Conservation (phyloP, 2,329 filamentous ascomycete species). For the Cadophora sp. region DNA sequence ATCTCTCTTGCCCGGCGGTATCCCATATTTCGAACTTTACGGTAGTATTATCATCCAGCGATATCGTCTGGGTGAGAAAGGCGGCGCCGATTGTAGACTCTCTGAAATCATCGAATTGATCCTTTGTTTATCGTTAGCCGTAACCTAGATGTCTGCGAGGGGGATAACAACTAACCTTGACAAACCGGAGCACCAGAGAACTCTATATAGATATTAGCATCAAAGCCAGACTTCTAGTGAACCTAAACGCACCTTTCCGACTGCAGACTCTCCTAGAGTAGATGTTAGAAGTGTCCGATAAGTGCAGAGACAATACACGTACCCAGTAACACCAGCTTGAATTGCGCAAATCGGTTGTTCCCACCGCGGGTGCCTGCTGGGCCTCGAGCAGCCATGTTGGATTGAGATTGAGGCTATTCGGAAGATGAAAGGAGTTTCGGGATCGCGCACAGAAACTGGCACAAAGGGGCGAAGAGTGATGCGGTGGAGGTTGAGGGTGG, state of each 20-base stretch:
- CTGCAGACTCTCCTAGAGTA: conserved; percentile 87
- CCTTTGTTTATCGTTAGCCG: conserved; percentile 57
- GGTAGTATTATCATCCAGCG: conserved; percentile 95
- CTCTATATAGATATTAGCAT: conserved; percentile 63
- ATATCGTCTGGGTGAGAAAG: conserved; percentile 98
- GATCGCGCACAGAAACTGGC: neutral
- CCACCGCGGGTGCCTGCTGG: conserved; percentile 65
- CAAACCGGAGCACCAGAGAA: conserved; percentile 96
- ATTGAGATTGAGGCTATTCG: conserved; percentile 28
- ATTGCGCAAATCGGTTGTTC: conserved; percentile 94
- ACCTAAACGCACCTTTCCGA: conserved; percentile 82
- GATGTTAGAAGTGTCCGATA: conserved; percentile 48
- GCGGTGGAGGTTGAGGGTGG: neutral
- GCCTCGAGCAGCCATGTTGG: conserved; percentile 83
- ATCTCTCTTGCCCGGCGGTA: conserved; percentile 96
- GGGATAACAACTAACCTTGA: conserved; percentile 73
- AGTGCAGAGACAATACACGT: conserved; percentile 47
- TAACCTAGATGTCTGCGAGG: neutral
- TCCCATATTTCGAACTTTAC: conserved; percentile 99
- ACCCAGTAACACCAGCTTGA: conserved; percentile 98
- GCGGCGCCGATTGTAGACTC: conserved; percentile 69
- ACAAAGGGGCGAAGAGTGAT: too few relatives aligned
- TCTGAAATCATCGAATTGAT: conserved; percentile 88
- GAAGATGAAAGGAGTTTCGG: conserved; percentile 13
- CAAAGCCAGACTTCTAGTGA: conserved; percentile 18